These are phyloP conservation scores for Ceriops tagal DNA, from an alignment of 345 rosid genomes.

Conservation along the genomic window DNA sequence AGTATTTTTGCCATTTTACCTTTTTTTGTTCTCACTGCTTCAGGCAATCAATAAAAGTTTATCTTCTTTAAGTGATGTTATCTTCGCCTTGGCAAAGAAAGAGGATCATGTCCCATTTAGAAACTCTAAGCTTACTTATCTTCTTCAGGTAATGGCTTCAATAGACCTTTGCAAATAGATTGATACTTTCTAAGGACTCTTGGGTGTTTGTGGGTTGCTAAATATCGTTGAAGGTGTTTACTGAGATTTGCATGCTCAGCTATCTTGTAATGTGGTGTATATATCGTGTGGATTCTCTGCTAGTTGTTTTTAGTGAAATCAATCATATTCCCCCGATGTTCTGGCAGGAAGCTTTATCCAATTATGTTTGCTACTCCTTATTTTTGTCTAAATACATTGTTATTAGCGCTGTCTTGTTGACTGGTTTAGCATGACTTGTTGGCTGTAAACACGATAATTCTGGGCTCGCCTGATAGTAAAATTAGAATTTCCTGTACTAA, in stretches of 20 bases:
- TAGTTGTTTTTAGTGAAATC: no score
- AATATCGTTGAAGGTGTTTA: background rate
- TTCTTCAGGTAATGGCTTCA: slow-evolving; percentile 70
- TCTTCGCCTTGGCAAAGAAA: slow-evolving; percentile 86
- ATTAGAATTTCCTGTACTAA: background rate
- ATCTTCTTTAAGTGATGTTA: slow-evolving; percentile 84
- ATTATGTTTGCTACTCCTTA: no score
- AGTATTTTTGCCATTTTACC: background rate
- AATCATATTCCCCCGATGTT: no score
- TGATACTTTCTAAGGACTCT: background rate
- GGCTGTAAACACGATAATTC: no score
- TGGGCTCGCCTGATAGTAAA: no score
- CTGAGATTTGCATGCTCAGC: slow-evolving; percentile 1
- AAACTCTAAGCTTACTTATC: slow-evolving; percentile 94
- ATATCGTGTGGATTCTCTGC: no score
- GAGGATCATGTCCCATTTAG: slow-evolving; percentile 92
- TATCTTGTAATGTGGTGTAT: background rate
- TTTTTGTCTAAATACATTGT: no score
- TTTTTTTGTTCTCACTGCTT: slow-evolving; percentile 2
- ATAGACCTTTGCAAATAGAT: background rate
- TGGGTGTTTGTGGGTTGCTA: background rate
- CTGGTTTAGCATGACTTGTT: no score
- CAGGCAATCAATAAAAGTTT: slow-evolving; percentile 96
- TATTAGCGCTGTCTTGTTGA: no score
- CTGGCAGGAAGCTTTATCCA: no score